A percentile compares a stretch with the other conserved stretches of the same genome.
Conservation (phyloP, 2,329 filamentous ascomycete genomes). For the Thielaviopsis populi region DNA sequence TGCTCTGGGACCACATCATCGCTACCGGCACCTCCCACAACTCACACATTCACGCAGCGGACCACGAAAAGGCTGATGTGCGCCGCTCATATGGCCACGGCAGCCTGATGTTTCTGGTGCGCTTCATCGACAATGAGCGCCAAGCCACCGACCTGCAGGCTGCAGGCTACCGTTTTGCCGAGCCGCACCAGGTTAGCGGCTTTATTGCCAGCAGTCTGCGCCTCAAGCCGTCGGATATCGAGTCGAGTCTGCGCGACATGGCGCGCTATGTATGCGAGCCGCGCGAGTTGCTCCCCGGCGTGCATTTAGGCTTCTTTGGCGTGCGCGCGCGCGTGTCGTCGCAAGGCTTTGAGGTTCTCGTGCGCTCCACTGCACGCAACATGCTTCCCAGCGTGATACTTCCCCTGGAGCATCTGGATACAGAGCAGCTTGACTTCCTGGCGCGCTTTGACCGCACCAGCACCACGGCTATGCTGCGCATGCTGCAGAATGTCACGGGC, state of each 20-base stretch:
- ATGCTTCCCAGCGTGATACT: conserved; percentile 46
- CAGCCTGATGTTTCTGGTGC: conserved; percentile 68
- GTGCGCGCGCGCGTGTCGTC: conserved; percentile 36
- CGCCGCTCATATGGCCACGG: conserved; percentile 27
- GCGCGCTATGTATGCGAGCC: conserved; percentile 37
- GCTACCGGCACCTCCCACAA: conserved; percentile 30
- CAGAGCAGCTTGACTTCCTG: conserved; percentile 41
- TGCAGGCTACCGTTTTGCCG: conserved; percentile 64
- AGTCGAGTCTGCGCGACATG: conserved; percentile 48
- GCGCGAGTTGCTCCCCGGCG: conserved; percentile 34
- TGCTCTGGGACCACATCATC: conserved; percentile 62
- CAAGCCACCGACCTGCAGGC: conserved; percentile 37
- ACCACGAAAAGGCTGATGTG: conserved; percentile 29
- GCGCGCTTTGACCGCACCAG: conserved; percentile 33
- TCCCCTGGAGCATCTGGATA: conserved; percentile 36
- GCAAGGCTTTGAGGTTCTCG: conserved; percentile 48
- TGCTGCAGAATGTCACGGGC: conserved; percentile 24
- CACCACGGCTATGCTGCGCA: conserved; percentile 27
- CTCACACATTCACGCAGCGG: conserved; percentile 18
- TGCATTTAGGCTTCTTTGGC: conserved; percentile 45
- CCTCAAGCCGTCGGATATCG: conserved; percentile 48
- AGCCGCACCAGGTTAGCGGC: conserved; percentile 49
- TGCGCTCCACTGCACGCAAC: conserved; percentile 39
- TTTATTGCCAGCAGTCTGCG: conserved; percentile 61
- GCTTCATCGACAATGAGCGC: conserved; percentile 47